Evolutionary conservation across 768 basidiomycete genomes (phyloP).

Genomic region (Mycena vulgaris): DNA sequence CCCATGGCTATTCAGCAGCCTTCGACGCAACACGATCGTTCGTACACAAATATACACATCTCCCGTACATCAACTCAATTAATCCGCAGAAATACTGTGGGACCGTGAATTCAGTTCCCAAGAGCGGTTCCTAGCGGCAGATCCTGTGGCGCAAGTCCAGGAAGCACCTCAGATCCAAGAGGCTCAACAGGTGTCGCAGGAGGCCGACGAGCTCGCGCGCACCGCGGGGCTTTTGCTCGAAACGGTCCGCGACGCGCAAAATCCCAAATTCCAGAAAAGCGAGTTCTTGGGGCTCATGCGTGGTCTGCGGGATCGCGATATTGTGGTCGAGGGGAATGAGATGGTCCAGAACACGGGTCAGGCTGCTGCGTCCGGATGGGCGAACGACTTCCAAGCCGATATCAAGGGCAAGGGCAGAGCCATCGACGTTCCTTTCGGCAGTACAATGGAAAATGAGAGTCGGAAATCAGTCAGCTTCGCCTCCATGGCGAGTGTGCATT

Average conservation of each 20-base stretch:
- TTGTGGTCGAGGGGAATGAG: constrained; percentile 83
- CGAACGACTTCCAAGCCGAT: constrained; percentile 48
- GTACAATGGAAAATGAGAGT: neutral
- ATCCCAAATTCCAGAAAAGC: constrained; percentile 89
- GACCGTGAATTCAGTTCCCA: constrained; percentile 77
- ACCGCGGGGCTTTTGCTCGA: constrained; percentile 86
- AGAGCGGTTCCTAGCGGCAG: constrained; percentile 55
- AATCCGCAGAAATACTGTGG: constrained; percentile 65
- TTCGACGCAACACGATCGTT: constrained; percentile 60
- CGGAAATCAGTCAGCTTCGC: constrained; percentile 14
- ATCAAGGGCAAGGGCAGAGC: constrained; percentile 76
- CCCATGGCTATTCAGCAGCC: constrained; percentile 41
- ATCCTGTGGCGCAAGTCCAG: constrained; percentile 33
- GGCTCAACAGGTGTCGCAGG: constrained; percentile 46
- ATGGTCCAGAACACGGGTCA: constrained; percentile 73
- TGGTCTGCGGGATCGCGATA: constrained; percentile 83
- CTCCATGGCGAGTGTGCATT: neutral
- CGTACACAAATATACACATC: constrained; percentile 38
- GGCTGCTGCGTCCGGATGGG: constrained; percentile 38
- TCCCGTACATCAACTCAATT: neutral
- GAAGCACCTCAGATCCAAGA: constrained; percentile 43
- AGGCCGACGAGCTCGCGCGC: constrained; percentile 82
- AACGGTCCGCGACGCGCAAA: constrained; percentile 80
- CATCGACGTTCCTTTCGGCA: neutral
- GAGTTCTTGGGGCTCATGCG: constrained; percentile 90